These are phyloP conservation scores for Clathrus columnatus DNA, from an alignment of 768 basidiomycete genomes.

Conservation along the genomic window DNA sequence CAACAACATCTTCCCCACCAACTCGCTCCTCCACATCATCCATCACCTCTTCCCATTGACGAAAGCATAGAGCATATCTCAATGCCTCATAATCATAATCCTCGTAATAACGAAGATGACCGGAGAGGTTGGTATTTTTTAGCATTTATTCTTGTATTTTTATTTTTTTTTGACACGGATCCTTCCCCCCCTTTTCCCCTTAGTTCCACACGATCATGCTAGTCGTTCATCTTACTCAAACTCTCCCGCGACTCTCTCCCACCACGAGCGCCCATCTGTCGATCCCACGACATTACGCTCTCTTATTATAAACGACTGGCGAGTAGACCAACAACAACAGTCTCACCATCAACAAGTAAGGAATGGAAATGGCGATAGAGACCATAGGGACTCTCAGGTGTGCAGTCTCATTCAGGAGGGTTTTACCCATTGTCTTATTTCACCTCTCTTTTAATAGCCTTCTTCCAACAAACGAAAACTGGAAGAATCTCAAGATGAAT, in stretches of 20 bases:
- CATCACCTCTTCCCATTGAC: background rate
- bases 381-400: background rate
- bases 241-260: conserved; percentile 22
- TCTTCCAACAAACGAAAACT: conserved; percentile 67
- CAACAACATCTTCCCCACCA: background rate
- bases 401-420: background rate
- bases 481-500: conserved; percentile 50
- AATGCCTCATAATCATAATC: background rate
- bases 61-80: background rate
- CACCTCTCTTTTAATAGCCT: conserved; percentile 16
- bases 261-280: conserved; percentile 23
- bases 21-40: background rate
- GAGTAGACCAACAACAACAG: conserved; percentile 29
- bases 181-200: conserved; percentile 39
- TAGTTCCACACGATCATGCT: conserved; percentile 25
- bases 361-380: background rate
- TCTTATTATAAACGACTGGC: conserved; percentile 31
- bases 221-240: conserved; percentile 17
- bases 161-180: background rate
- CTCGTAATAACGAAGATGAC: background rate
- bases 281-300: conserved; percentile 27
- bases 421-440: background rate
- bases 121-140: background rate
- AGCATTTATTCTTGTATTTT: background rate
- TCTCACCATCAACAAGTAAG: conserved; percentile 9